phyloP scores from a whole-genome alignment of 305 asterid genomes.

The Plantago lanceolata region DNA sequence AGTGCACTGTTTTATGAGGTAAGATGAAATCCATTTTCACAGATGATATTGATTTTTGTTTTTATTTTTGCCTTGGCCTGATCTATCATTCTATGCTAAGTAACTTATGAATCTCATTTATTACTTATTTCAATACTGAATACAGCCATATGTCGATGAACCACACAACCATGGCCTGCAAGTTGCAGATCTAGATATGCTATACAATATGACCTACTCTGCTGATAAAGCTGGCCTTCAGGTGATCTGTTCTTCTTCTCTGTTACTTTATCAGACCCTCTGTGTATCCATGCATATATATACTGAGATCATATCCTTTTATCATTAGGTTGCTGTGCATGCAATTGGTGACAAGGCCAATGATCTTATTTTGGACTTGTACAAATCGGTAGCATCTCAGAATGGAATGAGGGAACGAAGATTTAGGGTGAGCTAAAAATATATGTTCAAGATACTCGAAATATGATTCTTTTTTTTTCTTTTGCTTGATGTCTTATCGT shows the following conservation, averaged over 20 bases:
- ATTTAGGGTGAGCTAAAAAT: slow-evolving; percentile 56
- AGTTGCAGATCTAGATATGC: slow-evolving; percentile 53
- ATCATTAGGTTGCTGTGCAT: slow-evolving; percentile 74
- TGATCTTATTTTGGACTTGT: slow-evolving; percentile 78
- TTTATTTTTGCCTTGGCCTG: too few relatives aligned
- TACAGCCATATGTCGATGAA: slow-evolving; percentile 76
- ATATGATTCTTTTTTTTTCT: slow-evolving; percentile 5
- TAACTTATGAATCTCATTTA: slow-evolving; percentile 7
- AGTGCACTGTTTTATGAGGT: slow-evolving; percentile 90
- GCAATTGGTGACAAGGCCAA: slow-evolving; percentile 94
- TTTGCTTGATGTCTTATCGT: slow-evolving; percentile 20
- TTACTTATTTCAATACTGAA: slow-evolving; percentile 19
- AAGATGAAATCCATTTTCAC: slow-evolving; percentile 19
- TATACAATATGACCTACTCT: slow-evolving; percentile 60
- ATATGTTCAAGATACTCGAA: slow-evolving; percentile 18
- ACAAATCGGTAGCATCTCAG: slow-evolving; percentile 55
- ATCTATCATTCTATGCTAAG: not conserved
- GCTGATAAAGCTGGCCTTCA: slow-evolving; percentile 86
- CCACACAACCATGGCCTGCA: slow-evolving; percentile 72
- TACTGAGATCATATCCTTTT: slow-evolving; percentile 21
- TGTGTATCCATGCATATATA: slow-evolving; percentile 1
- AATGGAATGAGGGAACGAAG: slow-evolving; percentile 76
- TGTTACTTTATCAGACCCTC: slow-evolving; percentile 6
- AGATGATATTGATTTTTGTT: too few relatives aligned
- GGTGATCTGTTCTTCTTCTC: slow-evolving; percentile 42